Evolutionary conservation across 2,329 filamentous ascomycete species (phyloP).

Genomic region (Bertia moriformis): DNA sequence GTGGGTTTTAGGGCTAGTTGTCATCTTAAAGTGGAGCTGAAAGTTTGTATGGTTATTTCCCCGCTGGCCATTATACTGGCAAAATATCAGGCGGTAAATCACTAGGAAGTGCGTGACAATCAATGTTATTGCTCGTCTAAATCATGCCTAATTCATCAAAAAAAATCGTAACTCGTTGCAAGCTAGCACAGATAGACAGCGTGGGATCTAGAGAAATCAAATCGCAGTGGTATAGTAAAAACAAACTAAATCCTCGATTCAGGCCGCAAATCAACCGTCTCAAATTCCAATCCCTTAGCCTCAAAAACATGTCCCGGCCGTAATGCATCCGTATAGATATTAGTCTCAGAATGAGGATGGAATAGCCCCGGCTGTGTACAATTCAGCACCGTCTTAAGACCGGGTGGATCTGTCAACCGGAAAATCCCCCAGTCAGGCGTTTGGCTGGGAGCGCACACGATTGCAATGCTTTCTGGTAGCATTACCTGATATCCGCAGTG

Average conservation of each 20-base stretch:
- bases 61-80: too few species aligned
- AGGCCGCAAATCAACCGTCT: neutral
- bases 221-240: neutral
- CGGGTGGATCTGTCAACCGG: slow-evolving; percentile 81
- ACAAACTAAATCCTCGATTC: neutral
- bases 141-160: too few species aligned
- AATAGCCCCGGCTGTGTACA: slow-evolving; percentile 72
- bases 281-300: neutral
- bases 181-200: too few species aligned
- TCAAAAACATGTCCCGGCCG: slow-evolving; percentile 25
- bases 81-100: too few species aligned
- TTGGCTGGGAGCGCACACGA: slow-evolving; percentile 82
- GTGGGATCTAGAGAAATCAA: neutral
- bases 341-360: slow-evolving; percentile 56
- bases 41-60: too few species aligned
- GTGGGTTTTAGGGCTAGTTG: too few species aligned
- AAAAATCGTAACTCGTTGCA: too few species aligned
- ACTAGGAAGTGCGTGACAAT: too few species aligned
- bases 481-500: slow-evolving; percentile 90
- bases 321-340: slow-evolving; percentile 65
- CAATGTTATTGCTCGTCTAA: too few species aligned
- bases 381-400: slow-evolving; percentile 67
- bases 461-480: slow-evolving; percentile 90
- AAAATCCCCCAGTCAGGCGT: slow-evolving; percentile 78
- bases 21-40: too few species aligned